Conservation (phyloP, 768 basidiomycete species). For the Serendipita indica region DNA sequence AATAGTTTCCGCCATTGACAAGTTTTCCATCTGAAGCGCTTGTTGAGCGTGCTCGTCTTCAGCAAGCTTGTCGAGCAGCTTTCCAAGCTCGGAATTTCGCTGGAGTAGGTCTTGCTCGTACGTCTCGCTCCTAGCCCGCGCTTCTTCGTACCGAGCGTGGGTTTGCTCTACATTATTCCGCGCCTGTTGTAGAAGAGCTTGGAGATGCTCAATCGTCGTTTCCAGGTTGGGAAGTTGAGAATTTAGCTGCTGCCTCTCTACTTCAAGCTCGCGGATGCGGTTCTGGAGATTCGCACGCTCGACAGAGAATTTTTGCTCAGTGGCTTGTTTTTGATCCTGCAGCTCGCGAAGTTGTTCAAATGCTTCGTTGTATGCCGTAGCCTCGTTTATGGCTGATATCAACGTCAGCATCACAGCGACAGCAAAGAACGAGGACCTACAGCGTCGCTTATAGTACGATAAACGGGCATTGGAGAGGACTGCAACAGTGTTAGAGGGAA, state of each 20-base stretch:
- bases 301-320: constrained; percentile 44
- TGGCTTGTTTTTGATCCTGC: constrained; percentile 40
- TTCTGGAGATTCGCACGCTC: constrained; percentile 40
- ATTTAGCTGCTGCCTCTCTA: constrained; percentile 29
- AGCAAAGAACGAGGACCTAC: constrained; percentile 31
- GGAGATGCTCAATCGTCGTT: constrained; percentile 12
- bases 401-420: neutral
- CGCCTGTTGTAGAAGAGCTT: constrained; percentile 19
- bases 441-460: constrained; percentile 49
- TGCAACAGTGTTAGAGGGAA: constrained; percentile 20
- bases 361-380: constrained; percentile 50
- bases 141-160: constrained; percentile 23
- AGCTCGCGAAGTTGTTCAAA: constrained; percentile 47
- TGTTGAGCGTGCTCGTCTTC: neutral
- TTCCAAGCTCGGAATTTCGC: neutral
- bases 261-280: constrained; percentile 42
- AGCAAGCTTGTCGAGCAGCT: neutral
- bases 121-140: constrained; percentile 19
- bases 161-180: constrained; percentile 51
- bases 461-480: constrained; percentile 66
- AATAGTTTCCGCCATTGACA: neutral
- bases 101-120: constrained; percentile 51
- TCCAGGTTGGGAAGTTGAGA: constrained; percentile 15
- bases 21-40: neutral
- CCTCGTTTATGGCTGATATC: neutral